Evolutionary conservation across 371 early-diverging fungal genomes (phyloP).

Genomic region (Lichtheimia corymbifera): DNA sequence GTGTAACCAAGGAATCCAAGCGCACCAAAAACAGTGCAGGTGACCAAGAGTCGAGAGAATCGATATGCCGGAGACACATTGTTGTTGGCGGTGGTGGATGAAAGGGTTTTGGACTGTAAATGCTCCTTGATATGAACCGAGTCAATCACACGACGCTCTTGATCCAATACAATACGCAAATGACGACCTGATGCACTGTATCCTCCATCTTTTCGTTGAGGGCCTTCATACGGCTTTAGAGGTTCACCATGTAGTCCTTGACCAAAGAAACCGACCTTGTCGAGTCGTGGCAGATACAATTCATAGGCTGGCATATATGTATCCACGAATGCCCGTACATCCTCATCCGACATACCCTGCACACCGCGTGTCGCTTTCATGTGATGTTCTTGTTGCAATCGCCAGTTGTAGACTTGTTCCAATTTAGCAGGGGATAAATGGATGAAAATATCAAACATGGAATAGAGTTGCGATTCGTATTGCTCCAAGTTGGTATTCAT

Average conservation of each 20-base stretch:
- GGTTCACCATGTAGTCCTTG: constrained; percentile 20
- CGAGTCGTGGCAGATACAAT: constrained; percentile 65
- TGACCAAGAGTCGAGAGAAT: background rate
- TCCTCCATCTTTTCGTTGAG: constrained; percentile 27
- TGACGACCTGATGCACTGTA: constrained; percentile 35
- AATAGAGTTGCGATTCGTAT: constrained; percentile 62
- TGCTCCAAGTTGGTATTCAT: constrained; percentile 56
- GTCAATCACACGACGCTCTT: constrained; percentile 28
- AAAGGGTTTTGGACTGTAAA: no score
- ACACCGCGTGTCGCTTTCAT: constrained; percentile 50
- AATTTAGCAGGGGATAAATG: constrained; percentile 66
- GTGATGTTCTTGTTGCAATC: constrained; percentile 82
- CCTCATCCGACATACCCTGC: constrained; percentile 62
- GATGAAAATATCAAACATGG: constrained; percentile 75
- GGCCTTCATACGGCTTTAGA: constrained; percentile 35
- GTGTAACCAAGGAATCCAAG: background rate
- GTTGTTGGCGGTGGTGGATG: background rate
- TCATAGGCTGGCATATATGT: constrained; percentile 92
- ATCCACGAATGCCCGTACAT: constrained; percentile 82
- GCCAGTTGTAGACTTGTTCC: constrained; percentile 79
- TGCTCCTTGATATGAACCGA: constrained; percentile 18
- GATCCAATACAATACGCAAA: constrained; percentile 33
- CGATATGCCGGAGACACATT: background rate
- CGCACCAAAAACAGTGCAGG: background rate
- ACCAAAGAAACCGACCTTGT: constrained; percentile 55